Percentiles rank a stretch among this genome's conserved stretches.
Evolutionary conservation across 306 rosid genomes (phyloP).

Genomic region (Gynostemma pentaphyllum): DNA sequence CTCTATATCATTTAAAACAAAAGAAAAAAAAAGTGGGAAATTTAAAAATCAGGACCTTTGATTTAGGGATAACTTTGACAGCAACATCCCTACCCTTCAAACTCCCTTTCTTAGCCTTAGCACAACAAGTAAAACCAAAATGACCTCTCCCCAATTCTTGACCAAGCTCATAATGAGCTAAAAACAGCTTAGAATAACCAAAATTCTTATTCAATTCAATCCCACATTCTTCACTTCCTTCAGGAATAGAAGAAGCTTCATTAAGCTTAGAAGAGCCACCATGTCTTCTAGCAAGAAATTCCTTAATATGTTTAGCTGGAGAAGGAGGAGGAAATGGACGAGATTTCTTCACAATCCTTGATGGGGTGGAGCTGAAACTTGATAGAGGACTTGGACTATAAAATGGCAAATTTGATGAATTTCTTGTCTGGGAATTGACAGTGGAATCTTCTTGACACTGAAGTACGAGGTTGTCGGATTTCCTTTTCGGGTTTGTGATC

Average conservation of each 20-base stretch:
- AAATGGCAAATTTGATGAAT: conserved; percentile 54
- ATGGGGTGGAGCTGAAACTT: conserved; percentile 58
- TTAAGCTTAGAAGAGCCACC: conserved; percentile 84
- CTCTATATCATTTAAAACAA: no score
- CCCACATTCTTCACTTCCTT: conserved; percentile 28
- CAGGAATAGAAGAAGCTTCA: conserved; percentile 68
- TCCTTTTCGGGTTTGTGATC: conserved; percentile 24
- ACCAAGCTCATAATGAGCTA: conserved; percentile 48
- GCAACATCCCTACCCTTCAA: conserved; percentile 73
- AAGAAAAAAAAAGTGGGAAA: not conserved
- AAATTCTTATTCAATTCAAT: conserved; percentile 56
- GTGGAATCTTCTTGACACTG: conserved; percentile 12
- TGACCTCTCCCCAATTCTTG: conserved; percentile 86
- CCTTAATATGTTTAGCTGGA: conserved; percentile 84
- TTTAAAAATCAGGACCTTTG: conserved; percentile 37
- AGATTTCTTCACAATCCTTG: conserved; percentile 30
- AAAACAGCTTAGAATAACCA: conserved; percentile 55
- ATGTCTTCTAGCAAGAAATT: conserved; percentile 61
- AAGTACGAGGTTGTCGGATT: conserved; percentile 12
- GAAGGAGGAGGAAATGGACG: conserved; percentile 96
- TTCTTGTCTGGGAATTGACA: conserved; percentile 16
- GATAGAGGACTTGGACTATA: conserved; percentile 86
- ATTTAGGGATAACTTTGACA: conserved; percentile 80
- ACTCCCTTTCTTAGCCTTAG: conserved; percentile 59
- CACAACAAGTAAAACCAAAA: conserved; percentile 78